These are phyloP conservation scores for Colletotrichum cordylinicola DNA, from an alignment of 2,329 filamentous ascomycete species.

Conservation along the genomic window DNA sequence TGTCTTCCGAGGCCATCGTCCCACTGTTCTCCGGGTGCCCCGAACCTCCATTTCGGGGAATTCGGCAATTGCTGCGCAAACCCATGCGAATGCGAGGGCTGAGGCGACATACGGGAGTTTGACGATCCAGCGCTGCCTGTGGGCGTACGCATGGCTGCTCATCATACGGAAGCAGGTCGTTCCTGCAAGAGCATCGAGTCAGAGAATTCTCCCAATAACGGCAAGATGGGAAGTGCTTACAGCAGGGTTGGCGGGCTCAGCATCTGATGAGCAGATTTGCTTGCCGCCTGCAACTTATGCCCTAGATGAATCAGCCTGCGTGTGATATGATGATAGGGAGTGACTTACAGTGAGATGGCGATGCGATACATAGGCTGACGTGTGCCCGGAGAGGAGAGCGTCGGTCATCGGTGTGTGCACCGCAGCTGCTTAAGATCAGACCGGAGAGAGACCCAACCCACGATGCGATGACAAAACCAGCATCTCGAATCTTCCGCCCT, in stretches of 20 bases:
- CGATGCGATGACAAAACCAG: neutral
- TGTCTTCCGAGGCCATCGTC: neutral
- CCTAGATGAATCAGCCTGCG: neutral
- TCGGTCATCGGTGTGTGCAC: neutral
- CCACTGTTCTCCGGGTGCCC: neutral
- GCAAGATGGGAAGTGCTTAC: neutral
- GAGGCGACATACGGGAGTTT: neutral
- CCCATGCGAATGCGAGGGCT: neutral
- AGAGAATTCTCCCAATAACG: neutral
- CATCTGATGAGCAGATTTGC: fast-evolving
- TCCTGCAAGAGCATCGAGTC: neutral
- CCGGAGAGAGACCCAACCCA: neutral
- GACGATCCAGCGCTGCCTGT: neutral
- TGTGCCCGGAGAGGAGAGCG: neutral
- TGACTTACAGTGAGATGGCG: neutral
- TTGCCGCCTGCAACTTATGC: neutral
- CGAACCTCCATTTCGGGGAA: neutral
- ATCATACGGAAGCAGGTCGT: neutral
- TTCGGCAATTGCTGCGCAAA: neutral
- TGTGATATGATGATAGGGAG: neutral
- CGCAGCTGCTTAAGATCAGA: neutral
- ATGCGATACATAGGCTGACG: neutral
- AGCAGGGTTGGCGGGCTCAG: neutral
- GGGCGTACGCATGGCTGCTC: neutral
- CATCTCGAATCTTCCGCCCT: neutral